These are phyloP conservation scores for Beauveria varroae DNA, from an alignment of 2,329 filamentous ascomycete genomes.

Conservation along the genomic window DNA sequence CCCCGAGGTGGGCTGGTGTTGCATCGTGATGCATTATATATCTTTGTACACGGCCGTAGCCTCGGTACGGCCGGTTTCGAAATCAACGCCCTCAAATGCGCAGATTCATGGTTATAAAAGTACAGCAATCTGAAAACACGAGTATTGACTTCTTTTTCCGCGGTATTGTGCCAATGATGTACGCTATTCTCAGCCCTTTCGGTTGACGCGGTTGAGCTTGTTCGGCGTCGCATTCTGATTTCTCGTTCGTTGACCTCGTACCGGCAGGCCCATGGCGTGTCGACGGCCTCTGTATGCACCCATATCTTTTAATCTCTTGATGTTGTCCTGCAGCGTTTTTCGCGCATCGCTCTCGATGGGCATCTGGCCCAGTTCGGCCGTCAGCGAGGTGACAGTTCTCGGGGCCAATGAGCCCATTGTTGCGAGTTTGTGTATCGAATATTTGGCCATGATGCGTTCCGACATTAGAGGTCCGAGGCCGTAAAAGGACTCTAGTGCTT, in stretches of 20 bases:
- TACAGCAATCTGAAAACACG: background rate
- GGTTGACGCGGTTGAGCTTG: slow-evolving; percentile 54
- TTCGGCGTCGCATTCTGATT: slow-evolving; percentile 58
- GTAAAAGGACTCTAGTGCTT: slow-evolving; percentile 78
- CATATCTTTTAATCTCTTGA: slow-evolving; percentile 80
- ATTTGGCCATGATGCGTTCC: slow-evolving; percentile 73
- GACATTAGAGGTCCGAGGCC: slow-evolving; percentile 67
- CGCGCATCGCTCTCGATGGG: slow-evolving; percentile 86
- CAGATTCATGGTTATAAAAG: background rate
- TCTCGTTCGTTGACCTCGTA: slow-evolving; percentile 82
- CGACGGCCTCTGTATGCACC: slow-evolving; percentile 81
- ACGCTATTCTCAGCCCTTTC: slow-evolving; percentile 16
- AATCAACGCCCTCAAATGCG: slow-evolving; percentile 1
- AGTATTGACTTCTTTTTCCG: background rate
- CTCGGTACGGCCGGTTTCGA: background rate
- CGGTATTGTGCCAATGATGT: background rate
- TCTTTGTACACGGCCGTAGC: slow-evolving; percentile 9
- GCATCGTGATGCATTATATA: background rate
- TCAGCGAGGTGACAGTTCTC: slow-evolving; percentile 73
- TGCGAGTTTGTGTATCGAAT: slow-evolving; percentile 78
- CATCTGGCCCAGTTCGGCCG: slow-evolving; percentile 80
- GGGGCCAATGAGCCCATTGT: slow-evolving; percentile 68
- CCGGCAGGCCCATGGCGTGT: slow-evolving; percentile 88
- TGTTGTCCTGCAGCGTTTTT: slow-evolving; percentile 74
- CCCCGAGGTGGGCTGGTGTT: background rate